Conservation (phyloP, 2,329 filamentous ascomycete genomes). For the Trichoderma aggressivum region DNA sequence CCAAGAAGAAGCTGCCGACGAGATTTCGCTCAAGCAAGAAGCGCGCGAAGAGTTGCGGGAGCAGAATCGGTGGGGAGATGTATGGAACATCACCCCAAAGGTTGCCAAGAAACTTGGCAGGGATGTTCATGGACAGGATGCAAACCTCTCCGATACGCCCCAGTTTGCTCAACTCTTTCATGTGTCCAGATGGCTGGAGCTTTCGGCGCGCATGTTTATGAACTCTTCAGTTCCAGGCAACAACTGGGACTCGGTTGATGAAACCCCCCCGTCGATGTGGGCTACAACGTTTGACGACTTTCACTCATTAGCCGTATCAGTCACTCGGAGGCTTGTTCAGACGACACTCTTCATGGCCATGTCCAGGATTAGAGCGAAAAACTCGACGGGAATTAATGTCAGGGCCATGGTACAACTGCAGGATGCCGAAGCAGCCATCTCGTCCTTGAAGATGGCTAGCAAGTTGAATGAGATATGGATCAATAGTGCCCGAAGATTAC, state of each 20-base stretch:
- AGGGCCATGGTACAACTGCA: slow-evolving; percentile 36
- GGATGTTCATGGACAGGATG: slow-evolving; percentile 20
- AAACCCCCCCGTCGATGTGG: slow-evolving; percentile 66
- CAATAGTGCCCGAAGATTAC: slow-evolving; percentile 46
- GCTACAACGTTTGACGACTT: slow-evolving; percentile 76
- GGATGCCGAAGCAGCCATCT: slow-evolving; percentile 50
- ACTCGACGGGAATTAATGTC: slow-evolving; percentile 28
- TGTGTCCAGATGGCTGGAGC: slow-evolving; percentile 55
- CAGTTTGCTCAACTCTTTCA: slow-evolving; percentile 57
- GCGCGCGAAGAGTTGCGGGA: slow-evolving; percentile 59
- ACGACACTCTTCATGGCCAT: slow-evolving; percentile 67
- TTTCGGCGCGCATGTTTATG: slow-evolving; percentile 73
- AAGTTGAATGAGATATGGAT: slow-evolving; percentile 46
- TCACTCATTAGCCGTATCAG: slow-evolving; percentile 60
- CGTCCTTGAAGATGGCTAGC: slow-evolving; percentile 43
- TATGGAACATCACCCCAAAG: slow-evolving; percentile 61
- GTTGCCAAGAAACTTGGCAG: slow-evolving; percentile 33
- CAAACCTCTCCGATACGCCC: slow-evolving; percentile 30
- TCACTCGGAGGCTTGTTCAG: slow-evolving; percentile 69
- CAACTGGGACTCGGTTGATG: slow-evolving; percentile 64
- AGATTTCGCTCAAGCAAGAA: slow-evolving; percentile 62
- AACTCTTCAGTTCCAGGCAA: slow-evolving; percentile 58
- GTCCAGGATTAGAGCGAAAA: slow-evolving; percentile 60
- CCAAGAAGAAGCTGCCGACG: slow-evolving; percentile 67
- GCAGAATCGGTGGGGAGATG: slow-evolving; percentile 54